Conservation (phyloP, 164 flowering plant genomes). For the Magnolia officinalis region DNA sequence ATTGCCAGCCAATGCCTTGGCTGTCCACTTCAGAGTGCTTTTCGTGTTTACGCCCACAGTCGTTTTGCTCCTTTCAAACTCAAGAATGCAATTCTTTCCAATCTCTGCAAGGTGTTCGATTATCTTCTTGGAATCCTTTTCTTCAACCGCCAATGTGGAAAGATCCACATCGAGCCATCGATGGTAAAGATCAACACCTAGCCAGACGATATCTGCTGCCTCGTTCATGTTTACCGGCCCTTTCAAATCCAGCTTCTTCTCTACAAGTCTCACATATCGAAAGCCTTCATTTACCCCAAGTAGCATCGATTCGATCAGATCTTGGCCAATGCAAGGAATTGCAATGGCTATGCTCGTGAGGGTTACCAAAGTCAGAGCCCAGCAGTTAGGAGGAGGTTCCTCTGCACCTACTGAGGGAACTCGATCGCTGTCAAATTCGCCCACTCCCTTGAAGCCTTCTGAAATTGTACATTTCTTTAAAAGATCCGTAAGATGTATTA, state of each 20-base stretch:
- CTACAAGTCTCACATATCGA: slow-evolving; percentile 35
- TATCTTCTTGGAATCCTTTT: background rate
- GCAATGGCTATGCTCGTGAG: slow-evolving; percentile 55
- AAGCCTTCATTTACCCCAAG: slow-evolving; percentile 42
- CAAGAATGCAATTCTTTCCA: background rate
- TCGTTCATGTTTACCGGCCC: slow-evolving; percentile 26
- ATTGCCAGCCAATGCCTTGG: slow-evolving; percentile 3
- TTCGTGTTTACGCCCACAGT: background rate
- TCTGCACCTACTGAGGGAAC: slow-evolving; percentile 27
- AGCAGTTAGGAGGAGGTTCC: slow-evolving; percentile 51
- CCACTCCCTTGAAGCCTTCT: slow-evolving; percentile 37
- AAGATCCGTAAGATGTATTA: slow-evolving; percentile 38
- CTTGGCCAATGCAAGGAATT: slow-evolving; percentile 31
- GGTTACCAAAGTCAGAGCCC: slow-evolving; percentile 71
- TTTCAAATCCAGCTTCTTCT: slow-evolving; percentile 30
- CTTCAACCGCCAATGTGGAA: background rate
- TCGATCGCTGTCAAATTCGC: slow-evolving; percentile 38
- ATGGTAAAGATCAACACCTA: background rate
- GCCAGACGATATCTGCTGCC: slow-evolving; percentile 20
- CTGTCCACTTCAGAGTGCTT: background rate
- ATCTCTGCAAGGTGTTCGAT: background rate
- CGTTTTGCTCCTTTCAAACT: background rate
- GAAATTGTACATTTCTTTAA: slow-evolving; percentile 22
- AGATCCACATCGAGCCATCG: background rate
- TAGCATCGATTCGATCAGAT: slow-evolving; percentile 18